Conservation (phyloP, 1,139 yeast species). For the Nematodospora anomalae region DNA sequence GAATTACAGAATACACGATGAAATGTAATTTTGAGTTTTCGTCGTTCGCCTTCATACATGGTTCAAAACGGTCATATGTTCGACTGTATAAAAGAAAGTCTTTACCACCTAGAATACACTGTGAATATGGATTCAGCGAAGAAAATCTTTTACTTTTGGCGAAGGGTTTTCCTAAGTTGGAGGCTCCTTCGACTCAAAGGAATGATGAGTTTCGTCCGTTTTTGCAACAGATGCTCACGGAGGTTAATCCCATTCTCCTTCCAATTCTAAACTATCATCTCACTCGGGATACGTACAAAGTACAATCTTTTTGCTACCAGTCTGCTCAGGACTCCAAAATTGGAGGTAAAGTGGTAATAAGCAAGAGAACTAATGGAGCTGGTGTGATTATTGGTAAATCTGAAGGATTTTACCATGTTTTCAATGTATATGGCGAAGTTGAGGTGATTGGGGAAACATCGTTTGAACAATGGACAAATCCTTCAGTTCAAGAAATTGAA, state of each 20-base stretch:
- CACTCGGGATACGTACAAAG: background rate
- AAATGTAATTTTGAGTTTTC: background rate
- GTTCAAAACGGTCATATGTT: background rate
- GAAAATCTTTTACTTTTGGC: background rate
- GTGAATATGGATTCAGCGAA: background rate
- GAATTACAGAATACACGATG: background rate
- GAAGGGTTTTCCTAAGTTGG: background rate
- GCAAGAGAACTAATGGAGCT: slow-evolving; percentile 3
- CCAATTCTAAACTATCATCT: background rate
- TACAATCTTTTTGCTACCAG: background rate
- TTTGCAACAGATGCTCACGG: background rate
- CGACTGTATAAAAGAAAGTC: background rate
- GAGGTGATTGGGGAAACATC: background rate
- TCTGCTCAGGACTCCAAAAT: background rate
- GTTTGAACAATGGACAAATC: slow-evolving; percentile 1
- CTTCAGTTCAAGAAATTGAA: background rate
- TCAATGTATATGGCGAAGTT: slow-evolving; percentile 1
- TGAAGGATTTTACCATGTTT: background rate
- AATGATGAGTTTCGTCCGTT: background rate
- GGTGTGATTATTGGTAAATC: slow-evolving; percentile 2
- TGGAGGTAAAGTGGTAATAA: slow-evolving; percentile 8
- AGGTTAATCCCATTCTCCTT: slow-evolving; percentile 6
- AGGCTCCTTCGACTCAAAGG: background rate
- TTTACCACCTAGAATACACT: background rate
- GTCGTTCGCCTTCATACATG: background rate